Conservation (phyloP, 1,284 basidiomycete genomes). For the Pyrrhoderma lamaoense region DNA sequence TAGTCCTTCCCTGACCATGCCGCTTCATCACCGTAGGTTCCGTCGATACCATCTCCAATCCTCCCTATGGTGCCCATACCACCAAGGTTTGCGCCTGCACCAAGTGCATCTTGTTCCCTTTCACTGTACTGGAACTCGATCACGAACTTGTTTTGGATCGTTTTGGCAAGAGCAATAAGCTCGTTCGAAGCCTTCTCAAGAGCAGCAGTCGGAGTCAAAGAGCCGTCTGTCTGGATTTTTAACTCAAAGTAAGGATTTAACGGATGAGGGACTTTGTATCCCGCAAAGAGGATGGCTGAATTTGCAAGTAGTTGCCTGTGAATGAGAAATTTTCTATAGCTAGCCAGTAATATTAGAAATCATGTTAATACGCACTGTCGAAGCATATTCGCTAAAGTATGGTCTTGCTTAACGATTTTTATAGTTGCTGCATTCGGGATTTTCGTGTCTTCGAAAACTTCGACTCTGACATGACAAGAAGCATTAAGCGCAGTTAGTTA, state of each 20-base stretch:
- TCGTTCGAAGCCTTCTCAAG: slow-evolving; percentile 81
- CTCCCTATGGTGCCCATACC: slow-evolving; percentile 5
- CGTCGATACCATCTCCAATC: slow-evolving; percentile 25
- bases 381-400: slow-evolving; percentile 94
- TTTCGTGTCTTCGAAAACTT: slow-evolving; percentile 92
- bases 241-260: slow-evolving; percentile 90
- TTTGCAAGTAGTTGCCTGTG: slow-evolving; percentile 79
- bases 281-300: slow-evolving; percentile 87
- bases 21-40: slow-evolving; percentile 13
- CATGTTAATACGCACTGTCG: slow-evolving; percentile 84
- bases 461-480: slow-evolving; percentile 48
- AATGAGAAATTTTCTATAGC: too few relatives aligned
- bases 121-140: slow-evolving; percentile 72
- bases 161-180: slow-evolving; percentile 70
- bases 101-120: slow-evolving; percentile 44
- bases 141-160: slow-evolving; percentile 66
- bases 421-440: slow-evolving; percentile 96
- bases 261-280: slow-evolving; percentile 97
- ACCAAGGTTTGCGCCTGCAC: slow-evolving; percentile 19
- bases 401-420: slow-evolving; percentile 93
- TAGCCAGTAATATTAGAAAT: too few relatives aligned
- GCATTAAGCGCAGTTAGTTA: too few relatives aligned
- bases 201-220: slow-evolving; percentile 73
- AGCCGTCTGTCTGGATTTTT: slow-evolving; percentile 94
- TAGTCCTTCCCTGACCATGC: slow-evolving; percentile 46